These are phyloP conservation scores for Sorghum bicolor DNA, from an alignment of 176 grass and related monocot species.

Conservation along the genomic window Sorghum_bicolor_NCBIv3 NC_012870.2:6229501-6230000, in stretches of 20 bases:
- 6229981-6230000: constrained; percentile 47
- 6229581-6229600: neutral
- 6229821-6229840: constrained; percentile 29
- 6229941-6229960: constrained; percentile 29
- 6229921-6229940: constrained; percentile 28
- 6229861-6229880: constrained; percentile 19
- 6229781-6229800: constrained; percentile 30
- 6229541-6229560: neutral
- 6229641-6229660: constrained; percentile 7
- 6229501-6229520: neutral
- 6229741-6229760: constrained; percentile 46
- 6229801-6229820: constrained; percentile 3
- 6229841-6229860: constrained; percentile 10
- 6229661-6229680: constrained; percentile 21
- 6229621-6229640: constrained; percentile 30
- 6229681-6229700: constrained; percentile 28
- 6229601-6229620: constrained; percentile 13
- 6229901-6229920: neutral
- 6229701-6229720: constrained; percentile 18
- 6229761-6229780: constrained; percentile 16
- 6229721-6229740: constrained; percentile 38
- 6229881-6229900: constrained; percentile 41
- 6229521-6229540: constrained; percentile 12
- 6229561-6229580: neutral
- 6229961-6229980: constrained; percentile 52